These are phyloP conservation scores for Clavaria fumosa DNA, from an alignment of 768 basidiomycete species.

Conservation along the genomic window DNA sequence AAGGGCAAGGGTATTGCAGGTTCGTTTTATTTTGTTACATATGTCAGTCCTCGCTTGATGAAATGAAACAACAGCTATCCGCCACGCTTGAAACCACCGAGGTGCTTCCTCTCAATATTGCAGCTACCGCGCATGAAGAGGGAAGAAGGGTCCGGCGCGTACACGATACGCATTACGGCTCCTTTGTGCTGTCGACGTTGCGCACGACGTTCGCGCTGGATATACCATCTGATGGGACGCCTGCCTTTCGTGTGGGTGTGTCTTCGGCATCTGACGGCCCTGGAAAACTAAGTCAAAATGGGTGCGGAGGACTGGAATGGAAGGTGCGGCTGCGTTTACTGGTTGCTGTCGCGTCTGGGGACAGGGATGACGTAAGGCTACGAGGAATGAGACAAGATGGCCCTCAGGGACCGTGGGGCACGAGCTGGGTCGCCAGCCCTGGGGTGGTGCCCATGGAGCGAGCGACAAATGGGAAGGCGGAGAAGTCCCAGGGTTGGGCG, in stretches of 20 bases:
- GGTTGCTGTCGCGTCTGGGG: constrained; percentile 48
- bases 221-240: constrained; percentile 84
- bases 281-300: too few relatives aligned
- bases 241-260: constrained; percentile 61
- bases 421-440: constrained; percentile 41
- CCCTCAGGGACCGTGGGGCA: constrained; percentile 54
- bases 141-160: constrained; percentile 48
- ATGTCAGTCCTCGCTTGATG: background rate
- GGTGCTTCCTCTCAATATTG: constrained; percentile 48
- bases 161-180: constrained; percentile 76
- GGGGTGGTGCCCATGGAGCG: constrained; percentile 50
- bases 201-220: constrained; percentile 81
- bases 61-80: constrained; percentile 40
- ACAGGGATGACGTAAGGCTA: constrained; percentile 36
- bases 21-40: constrained; percentile 20
- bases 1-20: constrained; percentile 69
- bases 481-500: constrained; percentile 22
- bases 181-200: constrained; percentile 53
- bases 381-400: constrained; percentile 44
- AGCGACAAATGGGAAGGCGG: constrained; percentile 14
- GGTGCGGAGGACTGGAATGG: constrained; percentile 92
- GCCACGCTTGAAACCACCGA: constrained; percentile 87
- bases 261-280: constrained; percentile 28
- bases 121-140: constrained; percentile 28
- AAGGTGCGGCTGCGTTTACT: constrained; percentile 73